These are phyloP conservation scores for Podaxis sp. DNA, from an alignment of 768 basidiomycete species.

Conservation along the genomic window DNA sequence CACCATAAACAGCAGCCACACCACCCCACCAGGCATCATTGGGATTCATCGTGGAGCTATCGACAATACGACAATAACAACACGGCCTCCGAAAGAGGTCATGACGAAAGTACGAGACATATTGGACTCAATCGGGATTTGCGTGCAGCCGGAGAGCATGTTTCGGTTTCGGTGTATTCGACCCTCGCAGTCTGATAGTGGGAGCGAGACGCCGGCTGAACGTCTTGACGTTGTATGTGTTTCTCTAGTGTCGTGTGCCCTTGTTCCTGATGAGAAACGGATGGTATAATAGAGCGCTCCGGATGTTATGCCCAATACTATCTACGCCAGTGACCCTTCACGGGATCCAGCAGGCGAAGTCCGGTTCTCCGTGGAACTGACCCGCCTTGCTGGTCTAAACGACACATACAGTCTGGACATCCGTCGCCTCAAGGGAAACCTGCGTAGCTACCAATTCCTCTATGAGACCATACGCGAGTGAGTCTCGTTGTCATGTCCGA, in stretches of 20 bases:
- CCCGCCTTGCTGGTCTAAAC: slow-evolving; percentile 76
- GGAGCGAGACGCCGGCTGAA: neutral
- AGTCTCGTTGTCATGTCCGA: slow-evolving; percentile 1
- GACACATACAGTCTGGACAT: slow-evolving; percentile 89
- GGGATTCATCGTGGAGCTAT: slow-evolving; percentile 80
- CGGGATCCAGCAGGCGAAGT: slow-evolving; percentile 90
- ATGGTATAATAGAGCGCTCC: neutral
- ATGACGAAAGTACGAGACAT: slow-evolving; percentile 73
- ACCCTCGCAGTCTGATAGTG: slow-evolving; percentile 40
- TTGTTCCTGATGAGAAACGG: neutral
- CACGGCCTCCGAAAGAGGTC: slow-evolving; percentile 68
- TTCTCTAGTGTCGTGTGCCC: neutral
- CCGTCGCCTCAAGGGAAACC: slow-evolving; percentile 81
- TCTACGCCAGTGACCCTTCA: slow-evolving; percentile 23
- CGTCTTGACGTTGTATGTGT: slow-evolving; percentile 5
- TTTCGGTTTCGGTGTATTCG: slow-evolving; percentile 82
- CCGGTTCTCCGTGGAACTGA: slow-evolving; percentile 90
- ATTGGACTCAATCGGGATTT: slow-evolving; percentile 78
- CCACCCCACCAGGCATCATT: slow-evolving; percentile 14
- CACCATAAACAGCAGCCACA: neutral
- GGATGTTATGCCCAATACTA: neutral
- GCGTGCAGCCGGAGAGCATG: slow-evolving; percentile 75
- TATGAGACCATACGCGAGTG: slow-evolving; percentile 58
- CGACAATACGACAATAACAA: slow-evolving; percentile 83
- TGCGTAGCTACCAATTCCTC: slow-evolving; percentile 82